Percentiles rank a stretch among this genome's conserved stretches.
These are phyloP conservation scores for Phaeosphaeriaceae sp. DNA, from an alignment of 2,329 filamentous ascomycete genomes.

Conservation along the genomic window DNA sequence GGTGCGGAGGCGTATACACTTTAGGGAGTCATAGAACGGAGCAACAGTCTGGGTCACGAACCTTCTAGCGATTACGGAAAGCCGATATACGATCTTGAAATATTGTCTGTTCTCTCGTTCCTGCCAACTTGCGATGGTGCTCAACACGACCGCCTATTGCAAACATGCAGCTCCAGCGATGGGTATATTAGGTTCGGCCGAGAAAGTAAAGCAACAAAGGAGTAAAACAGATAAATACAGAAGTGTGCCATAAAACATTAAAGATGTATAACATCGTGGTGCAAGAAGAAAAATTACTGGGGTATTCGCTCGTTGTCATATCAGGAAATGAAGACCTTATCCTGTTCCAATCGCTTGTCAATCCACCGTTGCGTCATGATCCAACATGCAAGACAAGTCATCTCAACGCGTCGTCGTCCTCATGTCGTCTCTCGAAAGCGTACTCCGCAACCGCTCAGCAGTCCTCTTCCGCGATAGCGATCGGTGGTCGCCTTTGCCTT, in stretches of 20 bases:
- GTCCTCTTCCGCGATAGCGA: slow-evolving; percentile 21
- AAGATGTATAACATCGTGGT: not conserved
- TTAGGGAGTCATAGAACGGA: slow-evolving; percentile 3
- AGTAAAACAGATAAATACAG: not conserved
- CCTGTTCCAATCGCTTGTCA: not conserved
- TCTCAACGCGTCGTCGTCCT: slow-evolving; percentile 1
- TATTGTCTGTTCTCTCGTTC: not conserved
- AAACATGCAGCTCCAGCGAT: not conserved
- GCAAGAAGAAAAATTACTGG: not conserved
- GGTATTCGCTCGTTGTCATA: slow-evolving; percentile 1
- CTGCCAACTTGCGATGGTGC: not conserved
- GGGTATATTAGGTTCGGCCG: not conserved
- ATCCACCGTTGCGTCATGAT: not conserved
- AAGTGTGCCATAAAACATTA: not conserved
- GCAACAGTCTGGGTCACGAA: not conserved
- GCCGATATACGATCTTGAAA: not conserved
- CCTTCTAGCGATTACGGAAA: not conserved
- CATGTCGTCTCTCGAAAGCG: slow-evolving; percentile 10
- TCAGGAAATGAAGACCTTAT: not conserved
- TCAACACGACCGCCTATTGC: not conserved
- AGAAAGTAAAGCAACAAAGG: not conserved
- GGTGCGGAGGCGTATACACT: slow-evolving; percentile 55
- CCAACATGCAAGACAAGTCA: not conserved
- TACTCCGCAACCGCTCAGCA: slow-evolving; percentile 22
- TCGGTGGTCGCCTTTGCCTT: slow-evolving; percentile 16